Evolutionary conservation across 768 basidiomycete species (phyloP).

Genomic region (Candolleomyces eurysporus): DNA sequence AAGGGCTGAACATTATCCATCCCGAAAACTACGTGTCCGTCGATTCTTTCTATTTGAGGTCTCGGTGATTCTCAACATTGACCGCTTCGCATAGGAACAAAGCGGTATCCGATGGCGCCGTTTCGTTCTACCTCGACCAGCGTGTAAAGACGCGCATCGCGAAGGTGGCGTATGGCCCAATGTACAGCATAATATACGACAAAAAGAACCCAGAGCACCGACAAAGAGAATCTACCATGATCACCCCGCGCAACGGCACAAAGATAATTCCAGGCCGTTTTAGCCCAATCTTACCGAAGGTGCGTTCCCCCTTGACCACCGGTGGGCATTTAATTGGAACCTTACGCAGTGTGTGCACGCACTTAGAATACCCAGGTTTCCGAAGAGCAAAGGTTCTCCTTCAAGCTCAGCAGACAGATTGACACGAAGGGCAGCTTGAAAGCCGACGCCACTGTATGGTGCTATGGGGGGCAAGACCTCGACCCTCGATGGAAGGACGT

Average conservation of each 20-base stretch:
- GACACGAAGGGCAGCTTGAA: too few species aligned
- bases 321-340: too few species aligned
- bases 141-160: conserved; percentile 41
- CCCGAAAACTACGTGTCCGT: conserved; percentile 24
- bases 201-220: conserved; percentile 37
- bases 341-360: too few species aligned
- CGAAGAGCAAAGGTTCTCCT: too few species aligned
- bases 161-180: conserved; percentile 46
- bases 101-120: conserved; percentile 45
- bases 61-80: too few species aligned
- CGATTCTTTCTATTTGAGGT: too few species aligned
- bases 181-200: conserved; percentile 36
- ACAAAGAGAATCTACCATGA: conserved; percentile 26
- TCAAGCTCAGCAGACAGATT: too few species aligned
- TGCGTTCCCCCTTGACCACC: neutral
- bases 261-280: neutral
- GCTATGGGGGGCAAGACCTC: neutral
- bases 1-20: conserved; percentile 19
- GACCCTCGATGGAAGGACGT: too few species aligned
- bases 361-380: too few species aligned
- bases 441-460: too few species aligned
- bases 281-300: neutral
- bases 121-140: conserved; percentile 43
- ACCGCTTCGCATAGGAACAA: conserved; percentile 32
- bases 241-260: conserved; percentile 5